These are phyloP conservation scores for Petunia secreta DNA, from an alignment of 257 asterid genomes.

Conservation along the genomic window DNA sequence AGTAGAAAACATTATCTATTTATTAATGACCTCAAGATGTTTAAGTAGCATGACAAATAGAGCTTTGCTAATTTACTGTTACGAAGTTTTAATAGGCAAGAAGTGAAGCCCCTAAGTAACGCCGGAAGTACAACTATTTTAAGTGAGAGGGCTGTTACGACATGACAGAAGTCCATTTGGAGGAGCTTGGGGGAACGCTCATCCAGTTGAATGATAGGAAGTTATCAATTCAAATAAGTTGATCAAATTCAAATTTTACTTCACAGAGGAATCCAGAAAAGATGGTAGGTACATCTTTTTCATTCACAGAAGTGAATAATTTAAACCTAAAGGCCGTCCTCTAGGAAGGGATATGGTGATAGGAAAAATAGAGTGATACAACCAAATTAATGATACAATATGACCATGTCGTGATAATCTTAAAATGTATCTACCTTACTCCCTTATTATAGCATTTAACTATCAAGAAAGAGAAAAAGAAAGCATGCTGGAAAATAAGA, in stretches of 20 bases:
- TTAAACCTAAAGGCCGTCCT: too few species aligned
- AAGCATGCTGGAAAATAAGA: not conserved
- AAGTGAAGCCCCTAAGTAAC: not conserved
- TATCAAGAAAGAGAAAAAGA: constrained; percentile 2
- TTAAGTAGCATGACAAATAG: constrained; percentile 2
- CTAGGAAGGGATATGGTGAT: too few species aligned
- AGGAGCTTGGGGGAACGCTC: not conserved
- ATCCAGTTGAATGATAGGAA: not conserved
- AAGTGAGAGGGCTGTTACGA: not conserved
- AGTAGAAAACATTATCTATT: not conserved
- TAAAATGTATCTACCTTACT: not conserved
- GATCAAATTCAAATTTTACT: too few species aligned
- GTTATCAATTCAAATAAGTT: too few species aligned
- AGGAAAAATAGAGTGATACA: not conserved
- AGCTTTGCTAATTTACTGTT: not conserved
- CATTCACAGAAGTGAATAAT: too few species aligned
- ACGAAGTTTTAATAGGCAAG: not conserved
- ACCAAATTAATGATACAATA: not conserved
- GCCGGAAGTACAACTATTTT: not conserved
- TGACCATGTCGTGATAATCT: not conserved
- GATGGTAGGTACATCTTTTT: too few species aligned
- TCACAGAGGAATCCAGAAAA: too few species aligned
- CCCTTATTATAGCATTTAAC: not conserved
- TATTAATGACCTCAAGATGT: constrained; percentile 1
- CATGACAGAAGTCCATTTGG: constrained; percentile 9